A percentile compares a stretch with the other conserved stretches of the same genome.
Evolutionary conservation across 2,329 filamentous ascomycete species (phyloP).

Genomic region (Berkeleyomyces basicola): DNA sequence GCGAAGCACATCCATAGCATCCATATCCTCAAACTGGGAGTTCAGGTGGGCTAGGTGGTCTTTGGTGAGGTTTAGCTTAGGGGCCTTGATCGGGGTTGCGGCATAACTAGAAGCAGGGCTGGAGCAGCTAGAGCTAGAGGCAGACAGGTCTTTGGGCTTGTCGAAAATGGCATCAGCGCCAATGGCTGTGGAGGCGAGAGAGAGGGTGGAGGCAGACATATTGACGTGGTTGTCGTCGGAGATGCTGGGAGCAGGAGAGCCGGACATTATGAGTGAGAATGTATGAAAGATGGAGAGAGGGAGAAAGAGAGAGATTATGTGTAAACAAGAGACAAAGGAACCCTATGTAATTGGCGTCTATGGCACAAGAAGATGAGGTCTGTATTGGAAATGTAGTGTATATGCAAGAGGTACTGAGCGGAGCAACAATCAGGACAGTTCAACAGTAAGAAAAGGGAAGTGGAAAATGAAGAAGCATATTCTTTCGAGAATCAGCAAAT

Average conservation of each 20-base stretch:
- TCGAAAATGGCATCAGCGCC: conserved; percentile 25
- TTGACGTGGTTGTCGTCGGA: conserved; percentile 7
- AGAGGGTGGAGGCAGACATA: conserved; percentile 11
- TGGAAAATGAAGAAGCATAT: conserved; percentile 1
- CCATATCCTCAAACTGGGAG: conserved; percentile 69
- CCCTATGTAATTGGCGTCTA: background rate
- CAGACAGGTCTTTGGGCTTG: conserved; percentile 50
- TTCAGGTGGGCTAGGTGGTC: conserved; percentile 85
- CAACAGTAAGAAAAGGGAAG: background rate
- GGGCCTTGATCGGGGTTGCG: conserved; percentile 29
- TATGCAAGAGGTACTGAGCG: background rate
- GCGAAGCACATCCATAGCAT: conserved; percentile 77
- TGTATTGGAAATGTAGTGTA: background rate
- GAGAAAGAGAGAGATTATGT: background rate
- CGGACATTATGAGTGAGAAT: conserved; percentile 5
- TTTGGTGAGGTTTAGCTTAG: conserved; percentile 71
- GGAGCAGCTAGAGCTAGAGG: conserved; percentile 51
- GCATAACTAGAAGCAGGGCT: conserved; percentile 19
- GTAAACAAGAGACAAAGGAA: background rate
- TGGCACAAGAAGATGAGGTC: background rate
- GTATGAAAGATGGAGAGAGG: background rate
- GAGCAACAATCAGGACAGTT: background rate
- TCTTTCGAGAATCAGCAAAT: background rate
- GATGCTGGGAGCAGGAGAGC: conserved; percentile 9
- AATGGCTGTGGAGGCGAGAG: conserved; percentile 13